These are phyloP conservation scores for Pontederia paniculata DNA, from an alignment of 176 grass and related monocot genomes.

Conservation along the genomic window DNA sequence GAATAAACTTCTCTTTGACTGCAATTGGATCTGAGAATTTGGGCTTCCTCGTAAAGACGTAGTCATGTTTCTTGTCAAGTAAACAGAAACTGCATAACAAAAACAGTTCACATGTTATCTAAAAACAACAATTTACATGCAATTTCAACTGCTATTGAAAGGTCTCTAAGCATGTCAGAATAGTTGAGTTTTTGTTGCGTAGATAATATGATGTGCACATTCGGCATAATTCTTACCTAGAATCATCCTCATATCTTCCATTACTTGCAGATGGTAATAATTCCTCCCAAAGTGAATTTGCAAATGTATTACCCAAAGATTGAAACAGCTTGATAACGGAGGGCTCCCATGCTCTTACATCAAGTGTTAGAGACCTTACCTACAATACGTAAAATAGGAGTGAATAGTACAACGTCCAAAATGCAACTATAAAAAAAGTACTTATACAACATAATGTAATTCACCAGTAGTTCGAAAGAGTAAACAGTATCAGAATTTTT, in stretches of 20 bases:
- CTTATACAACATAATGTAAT: not conserved
- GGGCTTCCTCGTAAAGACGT: constrained; percentile 43
- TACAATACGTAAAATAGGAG: constrained; percentile 15
- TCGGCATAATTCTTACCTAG: too few relatives aligned
- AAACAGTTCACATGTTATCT: constrained; percentile 1
- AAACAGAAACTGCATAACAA: constrained; percentile 11
- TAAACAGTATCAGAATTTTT: too few relatives aligned
- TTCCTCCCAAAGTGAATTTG: constrained; percentile 86
- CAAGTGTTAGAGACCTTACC: constrained; percentile 92
- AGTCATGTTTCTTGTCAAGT: constrained; percentile 33
- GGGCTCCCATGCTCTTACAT: constrained; percentile 93
- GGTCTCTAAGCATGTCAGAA: too few relatives aligned
- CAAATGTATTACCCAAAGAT: constrained; percentile 84
- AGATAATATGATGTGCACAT: too few relatives aligned
- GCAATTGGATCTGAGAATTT: constrained; percentile 82
- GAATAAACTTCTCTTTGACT: constrained; percentile 97
- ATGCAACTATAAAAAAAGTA: not conserved
- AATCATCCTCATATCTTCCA: constrained; percentile 34
- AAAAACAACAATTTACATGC: too few relatives aligned
- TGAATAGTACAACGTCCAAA: not conserved
- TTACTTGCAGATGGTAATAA: constrained; percentile 40
- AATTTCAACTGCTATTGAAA: too few relatives aligned
- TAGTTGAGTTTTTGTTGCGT: too few relatives aligned
- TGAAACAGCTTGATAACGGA: constrained; percentile 89
- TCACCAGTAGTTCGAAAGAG: too few relatives aligned